These are phyloP conservation scores for Globisporangium solare DNA, from an alignment of 352 stramenopile genomes.

Conservation along the genomic window DNA sequence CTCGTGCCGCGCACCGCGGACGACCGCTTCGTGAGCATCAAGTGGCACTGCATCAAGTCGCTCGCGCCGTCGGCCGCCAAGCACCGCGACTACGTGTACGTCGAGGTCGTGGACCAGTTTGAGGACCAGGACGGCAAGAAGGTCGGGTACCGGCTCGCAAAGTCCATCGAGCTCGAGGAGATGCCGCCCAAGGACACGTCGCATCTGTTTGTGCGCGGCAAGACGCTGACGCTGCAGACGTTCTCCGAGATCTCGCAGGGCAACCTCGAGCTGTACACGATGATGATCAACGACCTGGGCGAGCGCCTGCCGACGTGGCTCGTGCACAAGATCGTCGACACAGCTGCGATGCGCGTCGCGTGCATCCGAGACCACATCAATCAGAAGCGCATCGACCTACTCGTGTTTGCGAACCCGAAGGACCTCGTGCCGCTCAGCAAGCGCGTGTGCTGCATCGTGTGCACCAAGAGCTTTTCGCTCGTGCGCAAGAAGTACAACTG, in stretches of 20 bases:
- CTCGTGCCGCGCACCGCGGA: conserved; percentile 55
- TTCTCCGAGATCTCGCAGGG: conserved; percentile 51
- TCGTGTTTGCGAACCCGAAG: conserved; percentile 59
- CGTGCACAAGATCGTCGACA: conserved; percentile 80
- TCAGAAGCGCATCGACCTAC: conserved; percentile 62
- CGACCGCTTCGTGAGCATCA: conserved; percentile 76
- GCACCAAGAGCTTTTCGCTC: conserved; percentile 79
- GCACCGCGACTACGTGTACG: conserved; percentile 79
- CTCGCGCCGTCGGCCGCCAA: conserved; percentile 68
- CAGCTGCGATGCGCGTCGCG: conserved; percentile 64
- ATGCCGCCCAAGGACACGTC: conserved; percentile 38
- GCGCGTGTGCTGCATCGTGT: conserved; percentile 75
- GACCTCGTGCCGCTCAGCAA: conserved; percentile 71
- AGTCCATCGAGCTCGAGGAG: conserved; percentile 68
- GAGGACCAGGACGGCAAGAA: conserved; percentile 49
- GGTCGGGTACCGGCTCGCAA: conserved; percentile 68
- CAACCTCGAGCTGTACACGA: conserved; percentile 70
- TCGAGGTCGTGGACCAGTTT: conserved; percentile 81
- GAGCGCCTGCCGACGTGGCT: conserved; percentile 74
- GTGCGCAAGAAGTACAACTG: conserved; percentile 87
- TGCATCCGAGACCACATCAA: conserved; percentile 77
- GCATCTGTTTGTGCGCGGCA: conserved; percentile 59
- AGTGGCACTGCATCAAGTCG: conserved; percentile 78
- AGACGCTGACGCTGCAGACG: conserved; percentile 73
- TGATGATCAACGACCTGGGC: conserved; percentile 80